Conservation (phyloP, 225 moss, liverwort and hornwort species). For the Climacium dendroides region DNA sequence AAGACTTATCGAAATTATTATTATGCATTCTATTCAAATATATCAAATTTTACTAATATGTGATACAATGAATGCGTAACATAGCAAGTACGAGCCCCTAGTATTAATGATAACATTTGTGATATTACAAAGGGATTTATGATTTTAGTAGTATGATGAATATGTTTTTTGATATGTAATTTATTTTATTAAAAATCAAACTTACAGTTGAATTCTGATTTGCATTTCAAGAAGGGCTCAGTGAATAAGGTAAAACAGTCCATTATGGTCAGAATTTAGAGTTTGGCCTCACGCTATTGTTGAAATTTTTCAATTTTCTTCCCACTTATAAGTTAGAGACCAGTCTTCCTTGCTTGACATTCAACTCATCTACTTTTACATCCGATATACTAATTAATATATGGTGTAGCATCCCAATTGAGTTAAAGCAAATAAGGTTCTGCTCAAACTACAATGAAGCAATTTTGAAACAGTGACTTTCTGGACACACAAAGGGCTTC, state of each 20-base stretch:
- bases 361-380: background rate
- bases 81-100: no score
- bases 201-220: background rate
- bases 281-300: no score
- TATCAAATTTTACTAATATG: no score
- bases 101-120: no score
- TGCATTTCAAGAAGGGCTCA: background rate
- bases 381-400: background rate
- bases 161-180: background rate
- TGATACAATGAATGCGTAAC: no score
- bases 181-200: background rate
- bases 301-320: no score
- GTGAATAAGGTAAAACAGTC: no score
- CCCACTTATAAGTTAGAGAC: background rate
- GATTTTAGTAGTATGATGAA: no score
- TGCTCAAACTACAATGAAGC: background rate
- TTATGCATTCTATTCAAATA: no score
- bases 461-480: background rate
- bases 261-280: no score
- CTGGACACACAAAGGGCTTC: background rate
- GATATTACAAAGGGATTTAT: no score
- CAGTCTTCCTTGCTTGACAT: background rate
- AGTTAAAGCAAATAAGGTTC: background rate
- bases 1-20: no score
- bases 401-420: background rate